phyloP scores from a whole-genome alignment of 108 stramenopile species.

The Cylindrotheca fusiformis region DNA sequence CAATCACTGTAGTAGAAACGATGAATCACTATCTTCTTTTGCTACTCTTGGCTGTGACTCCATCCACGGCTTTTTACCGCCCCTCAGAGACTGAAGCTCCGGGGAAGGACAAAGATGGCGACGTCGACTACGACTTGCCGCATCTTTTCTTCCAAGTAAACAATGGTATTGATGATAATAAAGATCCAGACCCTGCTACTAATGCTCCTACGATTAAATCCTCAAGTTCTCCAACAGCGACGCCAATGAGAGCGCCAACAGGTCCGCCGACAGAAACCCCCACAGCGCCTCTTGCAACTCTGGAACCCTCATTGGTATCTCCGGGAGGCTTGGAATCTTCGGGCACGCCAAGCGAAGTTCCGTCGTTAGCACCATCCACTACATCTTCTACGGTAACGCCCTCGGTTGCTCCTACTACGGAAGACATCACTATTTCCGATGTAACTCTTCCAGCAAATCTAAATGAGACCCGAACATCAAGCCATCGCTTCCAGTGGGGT shows the following conservation, averaged over 20 bases:
- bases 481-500: conserved; percentile 14
- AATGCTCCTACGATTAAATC: not conserved
- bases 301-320: not conserved
- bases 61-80: not conserved
- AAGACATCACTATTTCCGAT: not conserved
- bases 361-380: not conserved
- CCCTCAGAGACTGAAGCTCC: not conserved
- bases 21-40: not conserved
- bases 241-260: not conserved
- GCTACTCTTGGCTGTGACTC: not conserved
- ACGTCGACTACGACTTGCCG: not conserved
- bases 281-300: not conserved
- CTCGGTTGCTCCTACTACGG: not conserved
- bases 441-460: not conserved
- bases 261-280: not conserved
- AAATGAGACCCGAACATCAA: not conserved
- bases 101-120: not conserved
- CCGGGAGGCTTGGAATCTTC: not conserved
- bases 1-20: not conserved
- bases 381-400: not conserved
- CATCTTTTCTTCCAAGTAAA: not conserved
- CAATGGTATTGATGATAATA: no score
- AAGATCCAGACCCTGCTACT: no score
- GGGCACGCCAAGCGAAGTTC: not conserved
- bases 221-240: not conserved